Percentiles rank a stretch among this genome's conserved stretches.
phyloP scores from a whole-genome alignment of 306 rosid genomes.

The Gynostemma pentaphyllum region DNA sequence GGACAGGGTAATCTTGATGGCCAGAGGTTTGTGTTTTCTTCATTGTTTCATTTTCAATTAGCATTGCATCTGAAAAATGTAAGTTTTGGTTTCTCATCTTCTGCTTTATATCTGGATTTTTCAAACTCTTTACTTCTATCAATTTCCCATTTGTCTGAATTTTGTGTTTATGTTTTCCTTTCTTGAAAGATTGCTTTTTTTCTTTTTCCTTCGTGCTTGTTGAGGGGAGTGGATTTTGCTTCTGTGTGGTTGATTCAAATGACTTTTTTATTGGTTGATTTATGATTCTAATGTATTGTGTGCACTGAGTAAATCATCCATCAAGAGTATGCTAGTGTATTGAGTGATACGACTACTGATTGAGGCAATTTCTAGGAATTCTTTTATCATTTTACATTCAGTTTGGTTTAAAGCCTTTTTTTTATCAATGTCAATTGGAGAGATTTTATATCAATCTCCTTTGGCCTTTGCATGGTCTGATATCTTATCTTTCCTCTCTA shows the following conservation, averaged over 20 bases:
- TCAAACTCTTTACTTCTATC: background rate
- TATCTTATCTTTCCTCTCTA: background rate
- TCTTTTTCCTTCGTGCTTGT: background rate
- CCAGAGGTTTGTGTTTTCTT: conserved; percentile 42
- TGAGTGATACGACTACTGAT: background rate
- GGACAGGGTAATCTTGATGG: conserved; percentile 72
- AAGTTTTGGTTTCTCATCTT: background rate
- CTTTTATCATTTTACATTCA: background rate
- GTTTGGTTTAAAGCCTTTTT: background rate
- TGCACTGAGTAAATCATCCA: no score
- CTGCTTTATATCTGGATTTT: background rate
- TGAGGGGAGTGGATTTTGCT: no score
- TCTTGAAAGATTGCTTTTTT: background rate
- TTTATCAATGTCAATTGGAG: background rate
- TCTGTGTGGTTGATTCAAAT: no score
- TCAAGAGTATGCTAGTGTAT: no score
- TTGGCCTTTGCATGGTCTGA: background rate
- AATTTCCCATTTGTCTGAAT: background rate
- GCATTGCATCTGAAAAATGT: background rate
- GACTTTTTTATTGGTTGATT: no score
- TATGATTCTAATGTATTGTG: no score
- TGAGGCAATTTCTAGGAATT: background rate
- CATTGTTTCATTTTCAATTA: background rate
- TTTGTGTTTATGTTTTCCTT: background rate
- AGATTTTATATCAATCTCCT: background rate